These are phyloP conservation scores for Penicillium sp. DNA, from an alignment of 2,329 filamentous ascomycete genomes.

Conservation along the genomic window DNA sequence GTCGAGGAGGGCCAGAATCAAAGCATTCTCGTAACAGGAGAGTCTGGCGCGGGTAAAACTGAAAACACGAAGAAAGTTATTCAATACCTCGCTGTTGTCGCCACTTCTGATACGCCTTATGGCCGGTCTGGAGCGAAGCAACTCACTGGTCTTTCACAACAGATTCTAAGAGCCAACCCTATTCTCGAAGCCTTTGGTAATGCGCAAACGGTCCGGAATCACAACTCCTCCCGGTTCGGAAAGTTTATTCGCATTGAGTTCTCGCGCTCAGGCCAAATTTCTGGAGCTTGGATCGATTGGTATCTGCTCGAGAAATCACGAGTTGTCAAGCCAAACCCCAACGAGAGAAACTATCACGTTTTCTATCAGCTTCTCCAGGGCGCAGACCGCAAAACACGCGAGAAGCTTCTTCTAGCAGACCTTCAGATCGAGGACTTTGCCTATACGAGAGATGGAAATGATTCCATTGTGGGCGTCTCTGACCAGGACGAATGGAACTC, in stretches of 20 bases:
- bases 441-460: conserved; percentile 88
- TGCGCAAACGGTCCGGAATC: conserved; percentile 94
- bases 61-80: conserved; percentile 99
- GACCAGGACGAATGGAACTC: conserved; percentile 87
- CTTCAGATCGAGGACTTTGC: conserved; percentile 82
- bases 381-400: conserved; percentile 70
- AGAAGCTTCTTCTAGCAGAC: conserved; percentile 72
- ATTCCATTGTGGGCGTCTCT: conserved; percentile 85
- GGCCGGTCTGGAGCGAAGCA: conserved; percentile 61
- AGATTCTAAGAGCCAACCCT: conserved; percentile 92
- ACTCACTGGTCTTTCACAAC: conserved; percentile 86
- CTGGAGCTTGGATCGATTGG: conserved; percentile 97
- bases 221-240: conserved; percentile 97
- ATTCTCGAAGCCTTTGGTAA: conserved; percentile 98
- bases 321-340: conserved; percentile 81
- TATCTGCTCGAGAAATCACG: conserved; percentile 97
- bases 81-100: conserved; percentile 94
- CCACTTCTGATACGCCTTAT: conserved; percentile 72
- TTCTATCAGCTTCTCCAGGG: conserved; percentile 95
- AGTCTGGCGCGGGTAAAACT: conserved; percentile 96
- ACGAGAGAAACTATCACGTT: conserved; percentile 94
- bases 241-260: conserved; percentile 99
- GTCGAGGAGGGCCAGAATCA: conserved; percentile 95
- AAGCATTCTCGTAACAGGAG: conserved; percentile 95
- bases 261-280: conserved; percentile 80